These are phyloP conservation scores for Leptodermis oblonga DNA, from an alignment of 257 asterid genomes.

Conservation along the genomic window DNA sequence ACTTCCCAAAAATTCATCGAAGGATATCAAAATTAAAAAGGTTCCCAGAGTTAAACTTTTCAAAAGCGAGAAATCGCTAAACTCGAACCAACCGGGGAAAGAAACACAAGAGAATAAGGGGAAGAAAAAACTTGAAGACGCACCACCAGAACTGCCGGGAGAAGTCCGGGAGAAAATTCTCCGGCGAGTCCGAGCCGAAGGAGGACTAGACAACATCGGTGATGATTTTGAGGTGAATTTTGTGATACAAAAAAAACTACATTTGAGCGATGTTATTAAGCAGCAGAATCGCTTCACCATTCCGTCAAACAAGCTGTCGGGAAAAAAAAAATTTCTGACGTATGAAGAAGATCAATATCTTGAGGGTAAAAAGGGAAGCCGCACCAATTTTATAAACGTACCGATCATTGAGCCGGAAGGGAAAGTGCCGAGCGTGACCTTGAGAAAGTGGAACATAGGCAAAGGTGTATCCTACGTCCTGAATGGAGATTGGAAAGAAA, in stretches of 20 bases:
- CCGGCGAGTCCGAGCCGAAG: too few relatives aligned
- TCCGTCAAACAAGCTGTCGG: not conserved
- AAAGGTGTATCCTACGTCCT: not conserved
- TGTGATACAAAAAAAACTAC: not conserved
- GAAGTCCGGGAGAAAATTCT: too few relatives aligned
- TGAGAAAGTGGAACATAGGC: not conserved
- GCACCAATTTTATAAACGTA: not conserved
- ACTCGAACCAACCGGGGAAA: too few relatives aligned
- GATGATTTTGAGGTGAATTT: too few relatives aligned
- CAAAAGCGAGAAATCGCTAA: too few relatives aligned
- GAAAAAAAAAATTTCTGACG: not conserved
- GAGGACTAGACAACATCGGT: too few relatives aligned
- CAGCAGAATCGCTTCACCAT: not conserved
- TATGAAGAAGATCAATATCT: not conserved
- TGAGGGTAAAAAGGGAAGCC: not conserved
- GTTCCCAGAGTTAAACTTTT: too few relatives aligned
- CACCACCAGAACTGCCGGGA: too few relatives aligned
- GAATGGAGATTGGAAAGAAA: not conserved
- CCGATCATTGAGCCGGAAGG: not conserved
- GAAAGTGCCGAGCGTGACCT: not conserved
- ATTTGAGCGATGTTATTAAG: not conserved
- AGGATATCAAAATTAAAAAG: too few relatives aligned
- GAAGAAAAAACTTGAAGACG: too few relatives aligned
- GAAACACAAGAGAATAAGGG: too few relatives aligned
- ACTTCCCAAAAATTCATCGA: too few relatives aligned